phyloP scores from a whole-genome alignment of 495 filamentous ascomycete species.

The Penicillium waksmanii region DNA sequence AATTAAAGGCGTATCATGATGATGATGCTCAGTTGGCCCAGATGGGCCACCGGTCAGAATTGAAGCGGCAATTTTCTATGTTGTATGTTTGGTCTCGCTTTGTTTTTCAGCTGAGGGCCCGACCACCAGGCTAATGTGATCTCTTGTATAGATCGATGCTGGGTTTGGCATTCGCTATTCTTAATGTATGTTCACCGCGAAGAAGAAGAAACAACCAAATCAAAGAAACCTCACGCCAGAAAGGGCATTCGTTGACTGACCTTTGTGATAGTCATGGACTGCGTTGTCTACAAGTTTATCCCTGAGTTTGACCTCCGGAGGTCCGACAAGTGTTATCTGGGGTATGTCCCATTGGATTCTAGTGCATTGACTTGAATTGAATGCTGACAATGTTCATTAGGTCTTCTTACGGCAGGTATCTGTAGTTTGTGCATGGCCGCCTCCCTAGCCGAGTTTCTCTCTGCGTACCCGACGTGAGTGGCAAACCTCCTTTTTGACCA shows the following conservation, averaged over 20 bases:
- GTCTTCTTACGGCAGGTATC: constrained; percentile 68
- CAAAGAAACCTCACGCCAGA: background rate
- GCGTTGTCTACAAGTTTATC: constrained; percentile 53
- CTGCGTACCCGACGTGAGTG: constrained; percentile 69
- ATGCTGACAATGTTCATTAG: constrained; percentile 31
- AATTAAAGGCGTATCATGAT: constrained; percentile 17
- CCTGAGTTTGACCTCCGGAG: constrained; percentile 53
- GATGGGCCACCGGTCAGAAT: constrained; percentile 66
- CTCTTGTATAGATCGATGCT: constrained; percentile 48
- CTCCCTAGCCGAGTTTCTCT: constrained; percentile 73
- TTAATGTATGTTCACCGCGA: constrained; percentile 42
- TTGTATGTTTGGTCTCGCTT: constrained; percentile 33
- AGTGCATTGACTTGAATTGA: background rate
- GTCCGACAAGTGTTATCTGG: constrained; percentile 53
- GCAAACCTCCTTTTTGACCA: background rate
- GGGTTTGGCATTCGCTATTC: constrained; percentile 57
- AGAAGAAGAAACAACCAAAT: background rate
- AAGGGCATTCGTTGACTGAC: background rate
- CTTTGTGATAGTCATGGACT: constrained; percentile 49
- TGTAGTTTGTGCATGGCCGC: constrained; percentile 74
- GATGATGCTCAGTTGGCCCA: constrained; percentile 61
- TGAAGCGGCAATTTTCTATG: constrained; percentile 61
- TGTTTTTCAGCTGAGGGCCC: background rate
- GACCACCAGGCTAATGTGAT: constrained; percentile 13
- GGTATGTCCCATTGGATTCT: constrained; percentile 32